phyloP scores from a whole-genome alignment of 202 grass and related monocot species.

The Bolboschoenoplectus hybrid region DNA sequence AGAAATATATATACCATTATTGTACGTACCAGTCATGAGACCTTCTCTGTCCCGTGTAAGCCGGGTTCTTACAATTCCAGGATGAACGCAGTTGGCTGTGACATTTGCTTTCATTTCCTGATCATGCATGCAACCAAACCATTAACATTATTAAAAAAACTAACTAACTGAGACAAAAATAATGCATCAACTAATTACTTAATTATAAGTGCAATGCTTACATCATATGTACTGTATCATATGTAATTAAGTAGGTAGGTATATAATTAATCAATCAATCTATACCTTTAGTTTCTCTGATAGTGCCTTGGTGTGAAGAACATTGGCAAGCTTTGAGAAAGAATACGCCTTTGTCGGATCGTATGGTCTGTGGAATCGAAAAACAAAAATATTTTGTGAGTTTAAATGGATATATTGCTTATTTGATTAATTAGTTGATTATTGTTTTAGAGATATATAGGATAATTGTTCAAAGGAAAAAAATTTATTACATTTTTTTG shows the following conservation, averaged over 20 bases:
- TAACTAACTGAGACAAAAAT: slow-evolving; percentile 10
- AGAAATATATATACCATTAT: neutral
- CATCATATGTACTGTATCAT: slow-evolving; percentile 17
- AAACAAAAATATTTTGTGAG: slow-evolving; percentile 4
- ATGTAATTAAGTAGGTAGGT: neutral
- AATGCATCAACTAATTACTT: slow-evolving; percentile 10
- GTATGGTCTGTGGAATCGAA: slow-evolving; percentile 57
- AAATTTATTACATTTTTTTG: slow-evolving; percentile 58
- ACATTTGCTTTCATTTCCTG: slow-evolving; percentile 76
- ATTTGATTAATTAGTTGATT: neutral
- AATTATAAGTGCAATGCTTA: slow-evolving; percentile 34
- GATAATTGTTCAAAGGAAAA: neutral
- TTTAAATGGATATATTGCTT: neutral
- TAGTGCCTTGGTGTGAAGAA: slow-evolving; percentile 81
- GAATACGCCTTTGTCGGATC: slow-evolving; percentile 87
- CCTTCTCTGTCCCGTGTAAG: slow-evolving; percentile 93
- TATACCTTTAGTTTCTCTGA: slow-evolving; percentile 53
- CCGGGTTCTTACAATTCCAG: slow-evolving; percentile 86
- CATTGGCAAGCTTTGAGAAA: slow-evolving; percentile 95
- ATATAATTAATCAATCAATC: slow-evolving; percentile 19
- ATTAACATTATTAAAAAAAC: slow-evolving; percentile 29
- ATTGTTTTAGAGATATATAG: slow-evolving; percentile 19
- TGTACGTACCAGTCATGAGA: slow-evolving; percentile 61
- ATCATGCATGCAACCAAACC: slow-evolving; percentile 14
- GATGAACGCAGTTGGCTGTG: slow-evolving; percentile 93